Conservation (phyloP, 768 basidiomycete genomes). For the Lentinula raphanica region DNA sequence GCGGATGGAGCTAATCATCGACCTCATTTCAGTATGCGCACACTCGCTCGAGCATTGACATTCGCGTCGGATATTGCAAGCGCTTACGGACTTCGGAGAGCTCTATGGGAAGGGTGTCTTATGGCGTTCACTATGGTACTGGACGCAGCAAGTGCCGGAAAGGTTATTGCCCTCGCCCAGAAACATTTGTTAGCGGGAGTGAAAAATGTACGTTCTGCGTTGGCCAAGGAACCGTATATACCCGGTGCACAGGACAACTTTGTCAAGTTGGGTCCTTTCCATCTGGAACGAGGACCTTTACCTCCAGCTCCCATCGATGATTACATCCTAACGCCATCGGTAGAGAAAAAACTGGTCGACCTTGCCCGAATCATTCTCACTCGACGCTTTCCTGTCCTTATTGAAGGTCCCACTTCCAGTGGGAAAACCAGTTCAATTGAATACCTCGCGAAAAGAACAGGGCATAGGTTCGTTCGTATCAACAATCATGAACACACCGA, state of each 20-base stretch:
- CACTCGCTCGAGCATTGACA: slow-evolving; percentile 81
- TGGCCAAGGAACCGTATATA: slow-evolving; percentile 61
- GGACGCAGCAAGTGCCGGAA: slow-evolving; percentile 61
- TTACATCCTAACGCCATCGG: slow-evolving; percentile 94
- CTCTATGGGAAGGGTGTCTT: slow-evolving; percentile 92
- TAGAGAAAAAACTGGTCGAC: slow-evolving; percentile 89
- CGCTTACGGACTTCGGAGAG: slow-evolving; percentile 74
- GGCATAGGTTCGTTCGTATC: slow-evolving; percentile 94
- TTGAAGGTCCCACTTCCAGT: slow-evolving; percentile 96
- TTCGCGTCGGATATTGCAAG: slow-evolving; percentile 82
- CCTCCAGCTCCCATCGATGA: slow-evolving; percentile 62
- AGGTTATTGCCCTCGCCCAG: slow-evolving; percentile 65
- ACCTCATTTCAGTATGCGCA: slow-evolving; percentile 97
- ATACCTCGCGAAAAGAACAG: slow-evolving; percentile 88
- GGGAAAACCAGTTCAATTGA: slow-evolving; percentile 98
- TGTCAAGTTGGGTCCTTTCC: slow-evolving; percentile 88
- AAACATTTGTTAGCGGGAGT: slow-evolving; percentile 76
- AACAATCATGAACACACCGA: slow-evolving; percentile 99
- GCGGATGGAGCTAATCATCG: slow-evolving; percentile 91
- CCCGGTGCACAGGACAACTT: slow-evolving; percentile 51
- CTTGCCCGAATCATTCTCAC: slow-evolving; percentile 89
- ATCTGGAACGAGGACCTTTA: slow-evolving; percentile 73
- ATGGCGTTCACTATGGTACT: slow-evolving; percentile 99
- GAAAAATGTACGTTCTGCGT: slow-evolving; percentile 70
- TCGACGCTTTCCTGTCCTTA: slow-evolving; percentile 86